Evolutionary conservation across 805 yeast genomes (phyloP).

Genomic region (Candida fluviatilis): DNA sequence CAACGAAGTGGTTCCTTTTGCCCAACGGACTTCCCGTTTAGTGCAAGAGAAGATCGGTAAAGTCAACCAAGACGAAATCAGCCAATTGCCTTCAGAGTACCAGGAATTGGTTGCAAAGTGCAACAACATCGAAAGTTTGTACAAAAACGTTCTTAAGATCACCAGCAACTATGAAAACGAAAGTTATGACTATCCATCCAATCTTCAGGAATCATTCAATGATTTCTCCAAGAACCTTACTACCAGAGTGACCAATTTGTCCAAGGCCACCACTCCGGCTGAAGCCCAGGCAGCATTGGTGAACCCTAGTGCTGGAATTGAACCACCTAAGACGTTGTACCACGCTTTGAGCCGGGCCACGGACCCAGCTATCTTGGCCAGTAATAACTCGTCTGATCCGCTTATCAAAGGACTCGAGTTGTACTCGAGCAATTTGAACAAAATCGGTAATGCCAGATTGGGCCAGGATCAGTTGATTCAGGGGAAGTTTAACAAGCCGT

Average conservation of each 20-base stretch:
- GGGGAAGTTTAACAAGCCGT: conserved; percentile 63
- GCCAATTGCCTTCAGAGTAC: conserved; percentile 78
- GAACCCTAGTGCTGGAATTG: conserved; percentile 38
- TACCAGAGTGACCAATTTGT: conserved; percentile 59
- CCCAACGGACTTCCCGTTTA: conserved; percentile 74
- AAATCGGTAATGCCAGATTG: conserved; percentile 76
- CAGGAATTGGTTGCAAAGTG: conserved; percentile 41
- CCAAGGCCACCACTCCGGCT: conserved; percentile 70
- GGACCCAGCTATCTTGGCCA: conserved; percentile 43
- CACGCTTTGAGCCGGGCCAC: conserved; percentile 81
- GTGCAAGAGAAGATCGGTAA: conserved; percentile 78
- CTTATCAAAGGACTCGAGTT: conserved; percentile 60
- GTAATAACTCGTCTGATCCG: conserved; percentile 41
- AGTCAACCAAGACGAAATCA: conserved; percentile 62
- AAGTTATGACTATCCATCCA: conserved; percentile 79
- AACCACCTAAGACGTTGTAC: conserved; percentile 74
- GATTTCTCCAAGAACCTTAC: conserved; percentile 67
- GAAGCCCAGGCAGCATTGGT: conserved; percentile 75
- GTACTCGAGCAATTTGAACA: conserved; percentile 65
- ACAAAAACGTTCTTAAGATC: conserved; percentile 39
- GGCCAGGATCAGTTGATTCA: conserved; percentile 76
- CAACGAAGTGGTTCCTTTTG: conserved; percentile 53
- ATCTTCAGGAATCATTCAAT: conserved; percentile 67
- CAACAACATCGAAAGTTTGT: conserved; percentile 37
- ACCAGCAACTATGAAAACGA: conserved; percentile 63